Evolutionary conservation across 768 basidiomycete genomes (phyloP), one percentile per base, ranked within the genome.

Genomic region (Lanmaoa pseudosensibilis): DNA sequence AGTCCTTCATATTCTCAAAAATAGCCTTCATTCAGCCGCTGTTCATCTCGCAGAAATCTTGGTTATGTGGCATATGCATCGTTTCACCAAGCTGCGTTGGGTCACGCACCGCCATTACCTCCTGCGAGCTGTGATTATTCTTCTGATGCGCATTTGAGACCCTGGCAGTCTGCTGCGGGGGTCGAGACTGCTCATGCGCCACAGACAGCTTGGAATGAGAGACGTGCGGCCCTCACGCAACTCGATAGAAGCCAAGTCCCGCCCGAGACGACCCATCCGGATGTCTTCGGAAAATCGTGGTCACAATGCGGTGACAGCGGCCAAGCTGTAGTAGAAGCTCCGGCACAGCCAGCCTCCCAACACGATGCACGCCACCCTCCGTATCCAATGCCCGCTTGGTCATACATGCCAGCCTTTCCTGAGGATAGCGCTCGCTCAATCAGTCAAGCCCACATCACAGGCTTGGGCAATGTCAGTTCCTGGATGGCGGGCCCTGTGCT

Each of bases 271-370:
- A 40, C 23, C 15, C 5, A 45, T 52, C 4, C 9, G 32, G 41
- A 41, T 13, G 7, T 12, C 32, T 43, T 39, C 0, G 33, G 13
- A 37, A 36, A 16, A 4, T 27, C 51, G 23, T 48, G 51, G 59
- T 37, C 36, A 13, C 55, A 21, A 30, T 30, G 38, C 34, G 51
- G 49, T 15, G 12, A 49, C 19, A 2, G 10, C 27, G 2, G 2
- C 67, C 67, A 69, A 45, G 61, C 68, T 69, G 67, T 70, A 45
- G 67, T 70, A 45, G 39, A 3, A 15, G 37, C 59, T 46, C 55
- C 27, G 1, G 34, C 57, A 61, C 59, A 63, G 63, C 65, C 39
- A 9, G 0, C 12, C 2, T 9, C 7, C 21, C 32, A 3, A 2
- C n/a, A 2, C 7, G 38, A n/a, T 25, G 6, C 21, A 18, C 19